These are phyloP conservation scores for Stygiomarasmius scandens DNA, from an alignment of 1,284 basidiomycete genomes.

Conservation along the genomic window DNA sequence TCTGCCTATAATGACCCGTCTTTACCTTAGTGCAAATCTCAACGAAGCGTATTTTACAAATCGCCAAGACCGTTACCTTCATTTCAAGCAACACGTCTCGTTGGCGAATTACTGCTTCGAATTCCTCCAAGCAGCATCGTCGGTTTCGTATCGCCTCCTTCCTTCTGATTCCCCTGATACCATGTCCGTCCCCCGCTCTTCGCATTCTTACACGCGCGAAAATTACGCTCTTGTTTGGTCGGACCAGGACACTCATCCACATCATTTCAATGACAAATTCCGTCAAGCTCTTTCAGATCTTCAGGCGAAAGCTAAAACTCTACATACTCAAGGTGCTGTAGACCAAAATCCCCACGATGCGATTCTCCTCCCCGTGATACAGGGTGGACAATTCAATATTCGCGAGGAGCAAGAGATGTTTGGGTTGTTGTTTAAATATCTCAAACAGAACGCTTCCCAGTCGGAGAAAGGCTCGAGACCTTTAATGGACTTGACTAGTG, in stretches of 20 bases:
- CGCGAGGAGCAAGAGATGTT: slow-evolving; percentile 80
- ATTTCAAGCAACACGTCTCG: slow-evolving; percentile 62
- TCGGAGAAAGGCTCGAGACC: slow-evolving; percentile 32
- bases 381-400: slow-evolving; percentile 82
- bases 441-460: slow-evolving; percentile 20
- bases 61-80: slow-evolving; percentile 92
- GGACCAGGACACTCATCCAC: slow-evolving; percentile 56
- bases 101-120: slow-evolving; percentile 85
- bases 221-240: slow-evolving; percentile 59
- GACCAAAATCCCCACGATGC: slow-evolving; percentile 42
- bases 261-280: slow-evolving; percentile 59
- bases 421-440: slow-evolving; percentile 56
- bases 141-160: slow-evolving; percentile 75
- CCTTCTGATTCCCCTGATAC: slow-evolving; percentile 28
- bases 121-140: slow-evolving; percentile 71
- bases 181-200: not conserved
- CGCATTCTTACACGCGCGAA: slow-evolving; percentile 35
- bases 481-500: slow-evolving; percentile 81
- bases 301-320: slow-evolving; percentile 41
- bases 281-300: slow-evolving; percentile 49
- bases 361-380: slow-evolving; percentile 78
- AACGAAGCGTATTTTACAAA: slow-evolving; percentile 94
- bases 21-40: slow-evolving; percentile 82
- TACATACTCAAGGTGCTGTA: slow-evolving; percentile 12
- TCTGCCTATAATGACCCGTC: not conserved